These are phyloP conservation scores for Cystobasidium ongulense DNA, from an alignment of 768 basidiomycete species.

Conservation along the genomic window DNA sequence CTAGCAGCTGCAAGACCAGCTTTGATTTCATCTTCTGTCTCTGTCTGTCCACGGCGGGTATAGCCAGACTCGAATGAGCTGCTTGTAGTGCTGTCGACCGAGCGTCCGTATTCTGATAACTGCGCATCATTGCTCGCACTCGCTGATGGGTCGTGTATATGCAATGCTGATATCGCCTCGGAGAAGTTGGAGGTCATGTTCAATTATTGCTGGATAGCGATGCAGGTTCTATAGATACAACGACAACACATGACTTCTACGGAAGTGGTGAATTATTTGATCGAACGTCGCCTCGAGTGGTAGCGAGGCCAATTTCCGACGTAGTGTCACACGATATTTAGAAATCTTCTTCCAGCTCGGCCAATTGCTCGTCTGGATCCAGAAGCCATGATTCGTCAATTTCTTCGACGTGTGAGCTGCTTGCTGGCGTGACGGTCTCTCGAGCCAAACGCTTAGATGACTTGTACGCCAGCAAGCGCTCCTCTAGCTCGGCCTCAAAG, in stretches of 20 bases:
- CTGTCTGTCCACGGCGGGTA: constrained; percentile 25
- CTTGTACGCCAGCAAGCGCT: background rate
- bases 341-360: background rate
- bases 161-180: constrained; percentile 16
- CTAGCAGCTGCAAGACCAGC: constrained; percentile 20
- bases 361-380: background rate
- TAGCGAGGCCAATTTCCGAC: too few species aligned
- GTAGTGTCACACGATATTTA: background rate
- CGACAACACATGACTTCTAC: background rate
- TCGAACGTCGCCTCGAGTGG: background rate
- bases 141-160: background rate
- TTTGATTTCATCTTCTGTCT: constrained; percentile 11
- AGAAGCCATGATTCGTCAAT: constrained; percentile 3
- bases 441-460: background rate
- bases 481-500: constrained; percentile 5
- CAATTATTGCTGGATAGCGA: background rate
- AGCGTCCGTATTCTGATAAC: constrained; percentile 24
- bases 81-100: constrained; percentile 35
- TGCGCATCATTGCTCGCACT: background rate
- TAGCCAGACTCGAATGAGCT: constrained; percentile 25
- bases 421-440: background rate
- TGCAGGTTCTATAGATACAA: background rate
- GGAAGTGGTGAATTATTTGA: background rate
- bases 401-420: background rate
- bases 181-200: constrained; percentile 20